Conservation (phyloP, 768 basidiomycete species). For the Panellus pusillus region DNA sequence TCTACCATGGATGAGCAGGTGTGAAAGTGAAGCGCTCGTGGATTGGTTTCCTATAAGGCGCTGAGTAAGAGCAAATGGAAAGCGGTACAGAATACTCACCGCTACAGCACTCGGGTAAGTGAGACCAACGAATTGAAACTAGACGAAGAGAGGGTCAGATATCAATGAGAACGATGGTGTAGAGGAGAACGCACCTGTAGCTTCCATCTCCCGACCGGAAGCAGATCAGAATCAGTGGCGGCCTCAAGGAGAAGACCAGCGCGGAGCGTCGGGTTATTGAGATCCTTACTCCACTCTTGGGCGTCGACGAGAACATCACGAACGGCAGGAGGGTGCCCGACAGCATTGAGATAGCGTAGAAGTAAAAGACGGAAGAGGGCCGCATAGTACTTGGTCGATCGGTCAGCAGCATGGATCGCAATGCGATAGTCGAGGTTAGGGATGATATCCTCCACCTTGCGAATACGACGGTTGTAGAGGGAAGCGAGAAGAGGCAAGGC, state of each 20-base stretch:
- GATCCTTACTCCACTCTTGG: not conserved
- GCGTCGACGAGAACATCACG: not conserved
- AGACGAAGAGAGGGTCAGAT: no score
- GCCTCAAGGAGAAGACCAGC: no score
- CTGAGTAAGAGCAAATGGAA: no score
- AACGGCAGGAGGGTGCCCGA: not conserved
- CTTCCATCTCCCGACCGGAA: no score
- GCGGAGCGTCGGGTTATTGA: no score
- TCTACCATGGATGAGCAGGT: not conserved
- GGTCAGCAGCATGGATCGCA: not conserved
- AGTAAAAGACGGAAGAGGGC: not conserved
- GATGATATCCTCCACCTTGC: not conserved
- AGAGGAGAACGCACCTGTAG: no score
- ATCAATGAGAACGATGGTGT: no score
- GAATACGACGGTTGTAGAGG: not conserved
- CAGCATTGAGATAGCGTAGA: not conserved
- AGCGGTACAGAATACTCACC: no score
- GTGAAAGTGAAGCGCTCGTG: not conserved
- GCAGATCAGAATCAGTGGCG: no score
- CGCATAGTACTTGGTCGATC: not conserved
- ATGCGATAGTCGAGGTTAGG: not conserved
- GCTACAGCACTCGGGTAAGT: no score
- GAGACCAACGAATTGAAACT: no score
- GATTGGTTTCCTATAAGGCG: not conserved
- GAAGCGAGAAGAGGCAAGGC: not conserved